Conservation (phyloP, 2,329 filamentous ascomycete genomes). For the Aspergillus ustus region DNA sequence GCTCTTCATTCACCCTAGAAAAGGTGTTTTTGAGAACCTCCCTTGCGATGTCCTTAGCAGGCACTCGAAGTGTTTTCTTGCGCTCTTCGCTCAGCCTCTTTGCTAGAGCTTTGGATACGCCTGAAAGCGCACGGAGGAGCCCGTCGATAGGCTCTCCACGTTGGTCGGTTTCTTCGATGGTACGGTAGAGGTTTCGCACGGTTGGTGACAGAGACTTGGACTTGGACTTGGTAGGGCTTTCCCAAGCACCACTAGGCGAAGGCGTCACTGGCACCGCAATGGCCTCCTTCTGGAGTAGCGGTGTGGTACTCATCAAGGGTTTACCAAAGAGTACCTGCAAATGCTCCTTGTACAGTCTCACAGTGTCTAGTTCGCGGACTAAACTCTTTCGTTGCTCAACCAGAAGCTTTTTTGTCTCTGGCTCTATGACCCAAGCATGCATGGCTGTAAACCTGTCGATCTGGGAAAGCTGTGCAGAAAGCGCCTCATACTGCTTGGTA, state of each 20-base stretch:
- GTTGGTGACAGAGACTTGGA: constrained; percentile 23
- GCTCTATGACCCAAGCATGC: constrained; percentile 42
- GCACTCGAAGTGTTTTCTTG: constrained; percentile 6
- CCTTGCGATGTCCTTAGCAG: not conserved
- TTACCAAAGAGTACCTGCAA: constrained; percentile 32
- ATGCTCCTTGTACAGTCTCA: constrained; percentile 43
- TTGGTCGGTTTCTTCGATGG: constrained; percentile 36
- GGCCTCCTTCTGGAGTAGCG: constrained; percentile 7
- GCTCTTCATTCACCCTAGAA: constrained; percentile 7
- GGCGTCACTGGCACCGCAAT: constrained; percentile 3
- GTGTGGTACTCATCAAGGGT: constrained; percentile 1
- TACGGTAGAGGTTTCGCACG: constrained; percentile 33
- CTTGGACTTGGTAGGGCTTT: constrained; percentile 15
- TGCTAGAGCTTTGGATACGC: constrained; percentile 22
- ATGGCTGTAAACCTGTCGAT: constrained; percentile 46
- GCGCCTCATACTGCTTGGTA: constrained; percentile 33
- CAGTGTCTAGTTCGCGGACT: constrained; percentile 42
- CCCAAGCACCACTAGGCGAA: constrained; percentile 3
- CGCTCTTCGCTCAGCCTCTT: constrained; percentile 16
- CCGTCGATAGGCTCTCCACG: constrained; percentile 33
- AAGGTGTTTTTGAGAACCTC: constrained; percentile 5
- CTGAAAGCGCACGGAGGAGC: constrained; percentile 35
- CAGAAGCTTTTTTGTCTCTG: constrained; percentile 37
- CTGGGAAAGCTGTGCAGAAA: constrained; percentile 39
- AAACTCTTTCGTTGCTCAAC: constrained; percentile 43